Evolutionary conservation across 2,329 filamentous ascomycete genomes (phyloP).

Genomic region (Aotearoamyces nothofagi): DNA sequence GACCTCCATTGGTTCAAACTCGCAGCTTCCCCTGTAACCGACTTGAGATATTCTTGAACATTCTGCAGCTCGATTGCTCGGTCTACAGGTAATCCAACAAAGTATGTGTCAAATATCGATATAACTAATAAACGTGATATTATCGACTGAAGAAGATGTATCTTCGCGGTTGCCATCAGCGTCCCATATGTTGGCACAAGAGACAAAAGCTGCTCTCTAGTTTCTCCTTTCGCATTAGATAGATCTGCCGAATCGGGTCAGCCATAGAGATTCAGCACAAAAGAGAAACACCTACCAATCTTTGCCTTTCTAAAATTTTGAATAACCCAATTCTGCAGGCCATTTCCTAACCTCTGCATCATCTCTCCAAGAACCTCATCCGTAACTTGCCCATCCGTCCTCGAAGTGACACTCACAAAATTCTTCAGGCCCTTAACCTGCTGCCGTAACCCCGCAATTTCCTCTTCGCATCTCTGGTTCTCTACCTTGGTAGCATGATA

Average conservation of each 20-base stretch:
- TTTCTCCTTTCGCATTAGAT: constrained; percentile 24
- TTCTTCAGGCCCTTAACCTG: constrained; percentile 56
- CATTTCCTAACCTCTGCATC: constrained; percentile 46
- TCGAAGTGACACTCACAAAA: constrained; percentile 53
- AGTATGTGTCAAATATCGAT: constrained; percentile 45
- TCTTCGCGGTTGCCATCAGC: constrained; percentile 38
- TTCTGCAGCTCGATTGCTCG: constrained; percentile 33
- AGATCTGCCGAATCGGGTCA: constrained; percentile 24
- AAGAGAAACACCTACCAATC: constrained; percentile 23
- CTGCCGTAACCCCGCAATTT: constrained; percentile 35
- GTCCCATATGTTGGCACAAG: constrained; percentile 44
- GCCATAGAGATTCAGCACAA: no score
- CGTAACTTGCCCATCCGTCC: constrained; percentile 41
- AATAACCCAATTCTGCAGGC: constrained; percentile 62
- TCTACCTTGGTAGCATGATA: constrained; percentile 29
- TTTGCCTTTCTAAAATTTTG: constrained; percentile 50
- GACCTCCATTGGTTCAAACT: constrained; percentile 52
- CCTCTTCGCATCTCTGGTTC: constrained; percentile 35
- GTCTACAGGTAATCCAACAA: constrained; percentile 43
- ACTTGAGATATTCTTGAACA: constrained; percentile 28
- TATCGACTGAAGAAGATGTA: constrained; percentile 47
- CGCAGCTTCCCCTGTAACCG: constrained; percentile 27
- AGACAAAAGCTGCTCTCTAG: constrained; percentile 26
- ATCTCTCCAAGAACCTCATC: constrained; percentile 52
- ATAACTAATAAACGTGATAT: constrained; percentile 45